Percentiles rank a stretch among this genome's conserved stretches.
Conservation (phyloP, 495 filamentous ascomycete genomes). For the Penicillium riverlandense region DNA sequence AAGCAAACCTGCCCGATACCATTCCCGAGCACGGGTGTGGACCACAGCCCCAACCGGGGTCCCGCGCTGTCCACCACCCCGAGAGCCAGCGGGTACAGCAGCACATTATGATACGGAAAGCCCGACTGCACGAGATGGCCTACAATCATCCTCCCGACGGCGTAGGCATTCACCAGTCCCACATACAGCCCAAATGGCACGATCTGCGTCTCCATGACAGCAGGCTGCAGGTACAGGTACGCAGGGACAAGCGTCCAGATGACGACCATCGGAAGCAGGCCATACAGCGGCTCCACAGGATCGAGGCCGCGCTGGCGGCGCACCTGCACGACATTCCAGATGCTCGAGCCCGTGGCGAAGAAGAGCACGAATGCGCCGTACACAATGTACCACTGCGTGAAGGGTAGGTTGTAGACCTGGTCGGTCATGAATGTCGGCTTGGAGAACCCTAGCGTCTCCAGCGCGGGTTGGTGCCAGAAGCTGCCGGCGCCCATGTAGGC, state of each 20-base stretch:
- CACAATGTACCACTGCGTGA: conserved; percentile 89
- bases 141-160: conserved; percentile 90
- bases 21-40: conserved; percentile 58
- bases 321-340: conserved; percentile 72
- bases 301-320: conserved; percentile 67
- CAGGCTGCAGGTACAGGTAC: conserved; percentile 79
- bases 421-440: conserved; percentile 59
- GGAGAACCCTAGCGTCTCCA: conserved; percentile 62
- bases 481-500: conserved; percentile 77
- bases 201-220: conserved; percentile 71
- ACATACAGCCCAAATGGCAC: conserved; percentile 83
- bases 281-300: conserved; percentile 63
- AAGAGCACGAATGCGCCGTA: conserved; percentile 78
- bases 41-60: conserved; percentile 68
- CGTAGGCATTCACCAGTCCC: conserved; percentile 85
- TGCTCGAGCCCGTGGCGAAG: conserved; percentile 67
- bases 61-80: conserved; percentile 75
- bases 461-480: conserved; percentile 84
- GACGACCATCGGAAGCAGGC: conserved; percentile 69
- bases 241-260: conserved; percentile 66
- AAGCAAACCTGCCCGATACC: conserved; percentile 78
- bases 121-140: conserved; percentile 78
- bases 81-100: conserved; percentile 57
- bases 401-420: conserved; percentile 66
- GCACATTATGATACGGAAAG: conserved; percentile 84